These are phyloP conservation scores for Nicotiana attenuata DNA, from an alignment of 257 asterid genomes.

Conservation along the genomic window DNA sequence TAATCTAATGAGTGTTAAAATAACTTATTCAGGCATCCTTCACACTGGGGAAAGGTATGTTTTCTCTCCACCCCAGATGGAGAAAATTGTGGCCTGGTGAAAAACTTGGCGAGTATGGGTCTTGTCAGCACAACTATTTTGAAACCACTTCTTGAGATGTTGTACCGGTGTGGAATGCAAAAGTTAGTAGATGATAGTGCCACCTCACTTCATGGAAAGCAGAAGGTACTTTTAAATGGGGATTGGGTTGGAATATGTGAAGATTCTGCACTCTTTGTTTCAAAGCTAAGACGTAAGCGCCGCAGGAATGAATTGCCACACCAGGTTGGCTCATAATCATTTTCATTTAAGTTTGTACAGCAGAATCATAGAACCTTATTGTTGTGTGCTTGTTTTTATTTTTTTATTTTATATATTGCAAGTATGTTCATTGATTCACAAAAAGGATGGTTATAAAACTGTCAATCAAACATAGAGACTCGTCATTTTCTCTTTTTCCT, in stretches of 20 bases:
- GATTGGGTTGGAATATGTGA: slow-evolving; percentile 84
- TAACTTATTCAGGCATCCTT: slow-evolving; percentile 66
- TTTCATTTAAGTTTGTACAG: slow-evolving; percentile 17
- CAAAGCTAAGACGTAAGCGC: slow-evolving; percentile 64
- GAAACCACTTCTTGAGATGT: slow-evolving; percentile 40
- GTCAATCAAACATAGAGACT: background rate
- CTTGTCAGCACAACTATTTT: slow-evolving; percentile 59
- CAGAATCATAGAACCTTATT: slow-evolving; percentile 2
- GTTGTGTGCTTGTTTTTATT: background rate
- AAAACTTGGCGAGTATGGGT: slow-evolving; percentile 85
- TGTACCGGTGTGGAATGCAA: slow-evolving; percentile 72
- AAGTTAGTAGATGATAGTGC: slow-evolving; percentile 49
- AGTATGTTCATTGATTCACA: background rate
- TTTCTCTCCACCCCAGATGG: slow-evolving; percentile 95
- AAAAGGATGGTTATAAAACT: background rate
- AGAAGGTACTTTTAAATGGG: slow-evolving; percentile 76
- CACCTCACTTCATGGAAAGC: slow-evolving; percentile 37
- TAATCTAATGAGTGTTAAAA: slow-evolving; percentile 20
- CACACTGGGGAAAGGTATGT: slow-evolving; percentile 97
- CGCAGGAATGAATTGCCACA: slow-evolving; percentile 56
- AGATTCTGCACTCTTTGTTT: slow-evolving; percentile 62
- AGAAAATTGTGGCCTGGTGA: slow-evolving; percentile 94
- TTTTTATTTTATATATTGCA: background rate
- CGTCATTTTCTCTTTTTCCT: background rate
- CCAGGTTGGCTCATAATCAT: slow-evolving; percentile 49